Evolutionary conservation across 352 stramenopile species (phyloP).

Genomic region (Globisporangium middletonii): DNA sequence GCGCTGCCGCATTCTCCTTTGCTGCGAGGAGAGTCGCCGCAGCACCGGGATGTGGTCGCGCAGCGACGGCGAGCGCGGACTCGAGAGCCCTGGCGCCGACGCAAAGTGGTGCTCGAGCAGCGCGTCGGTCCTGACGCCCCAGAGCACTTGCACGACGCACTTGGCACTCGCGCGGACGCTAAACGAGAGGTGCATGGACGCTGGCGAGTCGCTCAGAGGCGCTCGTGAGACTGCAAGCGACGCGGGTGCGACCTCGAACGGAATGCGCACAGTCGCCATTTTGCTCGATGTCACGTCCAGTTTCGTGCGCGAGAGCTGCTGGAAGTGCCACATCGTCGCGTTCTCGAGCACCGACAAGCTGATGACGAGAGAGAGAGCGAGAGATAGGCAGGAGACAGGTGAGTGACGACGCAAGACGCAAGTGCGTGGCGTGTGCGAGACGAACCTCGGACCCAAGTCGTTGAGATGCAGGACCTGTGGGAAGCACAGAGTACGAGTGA

Average conservation of each 20-base stretch:
- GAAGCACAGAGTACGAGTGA: not conserved
- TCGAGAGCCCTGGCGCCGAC: not conserved
- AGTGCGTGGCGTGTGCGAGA: not conserved
- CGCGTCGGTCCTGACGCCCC: conserved; percentile 22
- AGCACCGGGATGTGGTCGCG: conserved; percentile 1
- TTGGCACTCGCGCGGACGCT: conserved; percentile 16
- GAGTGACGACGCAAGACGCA: not conserved
- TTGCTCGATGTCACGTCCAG: conserved; percentile 20
- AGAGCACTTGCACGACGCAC: conserved; percentile 31
- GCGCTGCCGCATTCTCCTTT: conserved; percentile 2
- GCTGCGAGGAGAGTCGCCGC: conserved; percentile 1
- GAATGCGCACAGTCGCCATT: conserved; percentile 38
- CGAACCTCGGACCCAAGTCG: conserved; percentile 24
- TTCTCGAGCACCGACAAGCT: conserved; percentile 44
- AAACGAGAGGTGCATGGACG: conserved; percentile 18
- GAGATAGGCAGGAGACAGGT: not conserved
- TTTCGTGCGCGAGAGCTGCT: conserved; percentile 52
- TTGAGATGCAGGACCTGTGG: conserved; percentile 22
- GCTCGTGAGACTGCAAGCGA: conserved; percentile 20
- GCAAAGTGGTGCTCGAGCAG: conserved; percentile 16
- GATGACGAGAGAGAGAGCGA: not conserved
- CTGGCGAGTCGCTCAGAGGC: conserved; percentile 5
- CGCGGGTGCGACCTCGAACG: conserved; percentile 33
- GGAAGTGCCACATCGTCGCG: conserved; percentile 59
- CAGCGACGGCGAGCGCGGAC: conserved; percentile 1